Conservation (phyloP, 768 basidiomycete genomes). For the Leccinellum rugosiceps region DNA sequence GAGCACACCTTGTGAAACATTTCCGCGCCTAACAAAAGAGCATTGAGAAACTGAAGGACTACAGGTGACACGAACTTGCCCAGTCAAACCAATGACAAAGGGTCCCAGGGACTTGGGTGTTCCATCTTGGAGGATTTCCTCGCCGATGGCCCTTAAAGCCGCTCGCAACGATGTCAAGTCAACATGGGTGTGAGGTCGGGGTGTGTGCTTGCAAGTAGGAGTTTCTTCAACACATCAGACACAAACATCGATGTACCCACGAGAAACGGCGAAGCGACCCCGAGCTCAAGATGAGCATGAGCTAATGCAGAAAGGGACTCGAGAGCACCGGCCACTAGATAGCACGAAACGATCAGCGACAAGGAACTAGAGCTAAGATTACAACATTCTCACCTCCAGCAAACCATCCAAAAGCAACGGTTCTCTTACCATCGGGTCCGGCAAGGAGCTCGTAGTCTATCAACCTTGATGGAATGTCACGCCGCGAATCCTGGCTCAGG, state of each 20-base stretch:
- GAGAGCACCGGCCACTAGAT: slow-evolving; percentile 74
- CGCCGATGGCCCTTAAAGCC: slow-evolving; percentile 56
- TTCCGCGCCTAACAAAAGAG: slow-evolving; percentile 55
- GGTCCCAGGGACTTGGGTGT: slow-evolving; percentile 69
- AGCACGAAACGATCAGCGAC: not conserved
- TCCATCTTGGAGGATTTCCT: slow-evolving; percentile 51
- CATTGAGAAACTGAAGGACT: not conserved
- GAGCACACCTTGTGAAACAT: slow-evolving; percentile 76
- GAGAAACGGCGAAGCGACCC: slow-evolving; percentile 80
- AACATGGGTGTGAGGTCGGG: slow-evolving; percentile 73
- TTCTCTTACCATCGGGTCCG: slow-evolving; percentile 59
- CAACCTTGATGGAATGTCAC: slow-evolving; percentile 43
- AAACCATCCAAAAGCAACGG: slow-evolving; percentile 89
- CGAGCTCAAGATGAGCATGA: slow-evolving; percentile 72
- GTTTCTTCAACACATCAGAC: not conserved
- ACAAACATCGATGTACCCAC: slow-evolving; percentile 38
- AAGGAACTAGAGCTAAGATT: not conserved
- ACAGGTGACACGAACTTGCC: slow-evolving; percentile 42
- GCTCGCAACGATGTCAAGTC: slow-evolving; percentile 50
- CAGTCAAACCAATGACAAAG: slow-evolving; percentile 78
- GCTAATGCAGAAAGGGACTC: slow-evolving; percentile 80
- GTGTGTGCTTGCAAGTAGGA: slow-evolving; percentile 48
- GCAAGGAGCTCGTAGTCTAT: slow-evolving; percentile 88
- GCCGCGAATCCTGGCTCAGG: slow-evolving; percentile 33
- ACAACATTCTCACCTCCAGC: slow-evolving; percentile 64